Evolutionary conservation across 2,329 filamentous ascomycete genomes (phyloP).

Genomic region (Atkinsonella texensis): DNA sequence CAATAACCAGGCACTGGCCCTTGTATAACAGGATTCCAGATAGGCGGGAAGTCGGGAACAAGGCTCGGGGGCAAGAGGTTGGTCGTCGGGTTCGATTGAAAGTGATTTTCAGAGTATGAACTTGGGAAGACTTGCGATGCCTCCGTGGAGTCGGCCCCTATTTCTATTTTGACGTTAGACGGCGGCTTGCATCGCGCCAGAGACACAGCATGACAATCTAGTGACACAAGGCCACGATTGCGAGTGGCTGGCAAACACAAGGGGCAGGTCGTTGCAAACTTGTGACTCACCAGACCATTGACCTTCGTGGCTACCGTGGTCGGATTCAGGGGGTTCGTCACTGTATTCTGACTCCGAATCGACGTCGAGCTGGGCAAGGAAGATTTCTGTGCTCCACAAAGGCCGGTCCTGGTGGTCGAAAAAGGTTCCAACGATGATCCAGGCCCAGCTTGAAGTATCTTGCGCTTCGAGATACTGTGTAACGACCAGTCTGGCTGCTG

Average conservation of each 20-base stretch:
- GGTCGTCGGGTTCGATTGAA: neutral
- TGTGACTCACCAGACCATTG: slow-evolving; percentile 3
- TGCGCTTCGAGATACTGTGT: slow-evolving; percentile 27
- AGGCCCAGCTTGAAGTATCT: slow-evolving; percentile 28
- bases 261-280: neutral
- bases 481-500: slow-evolving; percentile 33
- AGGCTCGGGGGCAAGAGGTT: neutral
- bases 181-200: neutral
- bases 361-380: slow-evolving; percentile 21
- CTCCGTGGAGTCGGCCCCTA: neutral
- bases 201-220: neutral
- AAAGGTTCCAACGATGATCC: slow-evolving; percentile 34
- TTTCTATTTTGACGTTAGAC: neutral
- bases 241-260: slow-evolving; percentile 4
- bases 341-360: slow-evolving; percentile 16
- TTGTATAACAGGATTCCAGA: slow-evolving; percentile 19
- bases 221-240: neutral
- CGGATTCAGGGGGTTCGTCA: slow-evolving; percentile 3
- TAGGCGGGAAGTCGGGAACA: slow-evolving; percentile 6
- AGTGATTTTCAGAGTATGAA: neutral
- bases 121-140: slow-evolving; percentile 2
- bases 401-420: slow-evolving; percentile 28
- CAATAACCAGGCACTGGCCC: slow-evolving; percentile 22
- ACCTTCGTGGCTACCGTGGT: slow-evolving; percentile 4
- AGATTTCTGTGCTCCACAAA: slow-evolving; percentile 35